phyloP scores from a whole-genome alignment of 257 asterid genomes.

The Gynochthodes officinalis region DNA sequence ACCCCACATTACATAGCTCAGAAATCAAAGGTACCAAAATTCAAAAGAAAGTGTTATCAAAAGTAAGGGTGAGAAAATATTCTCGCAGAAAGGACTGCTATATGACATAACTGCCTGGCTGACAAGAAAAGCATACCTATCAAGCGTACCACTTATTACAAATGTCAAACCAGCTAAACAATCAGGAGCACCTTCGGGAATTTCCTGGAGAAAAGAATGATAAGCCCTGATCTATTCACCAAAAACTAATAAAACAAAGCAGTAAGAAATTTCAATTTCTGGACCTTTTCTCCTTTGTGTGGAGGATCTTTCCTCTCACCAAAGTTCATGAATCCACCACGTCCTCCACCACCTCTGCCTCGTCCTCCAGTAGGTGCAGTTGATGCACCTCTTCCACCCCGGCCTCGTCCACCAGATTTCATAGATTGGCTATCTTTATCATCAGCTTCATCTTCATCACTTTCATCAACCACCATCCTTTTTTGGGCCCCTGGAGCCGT shows the following conservation, averaged over 20 bases:
- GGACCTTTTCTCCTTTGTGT: slow-evolving; percentile 98
- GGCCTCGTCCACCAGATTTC: slow-evolving; percentile 85
- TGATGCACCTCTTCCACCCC: slow-evolving; percentile 78
- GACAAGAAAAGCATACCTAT: slow-evolving; percentile 51
- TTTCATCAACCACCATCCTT: slow-evolving; percentile 46
- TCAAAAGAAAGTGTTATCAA: neutral
- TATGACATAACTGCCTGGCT: slow-evolving; percentile 11
- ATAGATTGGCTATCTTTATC: slow-evolving; percentile 48
- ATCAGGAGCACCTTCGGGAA: slow-evolving; percentile 88
- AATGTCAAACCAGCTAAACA: slow-evolving; percentile 91
- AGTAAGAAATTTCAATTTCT: slow-evolving; percentile 11
- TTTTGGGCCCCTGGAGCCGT: slow-evolving; percentile 33
- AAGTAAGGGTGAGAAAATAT: neutral
- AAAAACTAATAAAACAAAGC: slow-evolving; percentile 7
- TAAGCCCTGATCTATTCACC: slow-evolving; percentile 18
- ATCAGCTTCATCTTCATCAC: slow-evolving; percentile 58
- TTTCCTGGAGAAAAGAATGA: slow-evolving; percentile 62
- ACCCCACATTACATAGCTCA: neutral
- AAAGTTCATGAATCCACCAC: slow-evolving; percentile 93
- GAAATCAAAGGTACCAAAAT: neutral
- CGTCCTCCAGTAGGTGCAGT: slow-evolving; percentile 60
- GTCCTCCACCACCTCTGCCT: slow-evolving; percentile 96
- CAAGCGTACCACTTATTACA: slow-evolving; percentile 98
- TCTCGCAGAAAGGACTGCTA: neutral
- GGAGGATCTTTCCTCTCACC: slow-evolving; percentile 99